Evolutionary conservation across 83 land plant species (phyloP), one percentile per base, ranked within the genome.

Genomic region (Diphasiastrum complanatum): DNA sequence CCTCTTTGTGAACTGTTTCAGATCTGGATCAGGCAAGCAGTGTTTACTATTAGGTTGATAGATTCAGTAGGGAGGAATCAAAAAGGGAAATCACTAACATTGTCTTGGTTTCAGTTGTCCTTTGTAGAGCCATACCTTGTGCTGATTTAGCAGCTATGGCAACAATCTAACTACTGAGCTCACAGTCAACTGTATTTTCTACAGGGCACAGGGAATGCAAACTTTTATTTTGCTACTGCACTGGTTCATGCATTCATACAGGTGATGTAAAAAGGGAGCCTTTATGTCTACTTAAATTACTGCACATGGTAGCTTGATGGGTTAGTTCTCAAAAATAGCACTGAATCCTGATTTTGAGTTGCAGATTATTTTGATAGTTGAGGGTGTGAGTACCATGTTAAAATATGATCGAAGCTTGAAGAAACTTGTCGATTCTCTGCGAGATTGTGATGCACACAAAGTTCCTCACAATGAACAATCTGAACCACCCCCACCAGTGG

Each of bases 171-270:
- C 45, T 41, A 14, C 18, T 14, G n/a, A 41, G 27, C n/a, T n/a
- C n/a, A n/a, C n/a, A n/a, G n/a, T n/a, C n/a, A n/a, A n/a, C 20
- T n/a, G 20, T 32, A 33, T 33, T 38, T 59, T 33, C 12, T n/a
- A 37, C 81, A 90, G 97, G 97, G 93, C 0, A 90, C 97, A 47
- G 89, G 97, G 24, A 90, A 90, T 84, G 97, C 89, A 36, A 90
- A 90, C 51, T 90, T 90, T 65, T 90, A 90, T 62, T 86, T 83
- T 74, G 93, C 89, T 25, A 90, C 82, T 36, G 93, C 88, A 31
- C 73, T 90, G 38, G 84, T 75, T 56, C 86, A 86, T 69, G 84
- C 97, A 45, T 79, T 75, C 51, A 67, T 90, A 19, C 86, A 90
- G 85, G 92, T 90, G 52, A 34, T 60, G 54, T 27, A 16, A 30